A percentile compares a stretch with the other conserved stretches of the same genome.
phyloP scores from a whole-genome alignment of 139 green algal species.

The Trebouxia sp. region DNA sequence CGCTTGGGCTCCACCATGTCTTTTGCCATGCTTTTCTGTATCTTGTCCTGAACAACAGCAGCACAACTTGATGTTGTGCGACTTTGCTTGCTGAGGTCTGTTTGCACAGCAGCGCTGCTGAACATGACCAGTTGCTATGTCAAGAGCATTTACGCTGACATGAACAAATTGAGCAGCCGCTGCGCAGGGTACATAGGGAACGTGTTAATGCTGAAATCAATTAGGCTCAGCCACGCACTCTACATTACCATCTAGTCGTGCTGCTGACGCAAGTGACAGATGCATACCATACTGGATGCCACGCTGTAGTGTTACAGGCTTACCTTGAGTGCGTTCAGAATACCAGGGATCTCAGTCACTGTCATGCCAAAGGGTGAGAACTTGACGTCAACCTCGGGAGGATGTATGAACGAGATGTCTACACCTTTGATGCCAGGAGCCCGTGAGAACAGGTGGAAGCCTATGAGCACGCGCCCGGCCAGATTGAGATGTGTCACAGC shows the following conservation, averaged over 20 bases:
- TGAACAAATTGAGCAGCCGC: too few relatives aligned
- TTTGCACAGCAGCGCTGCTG: too few relatives aligned
- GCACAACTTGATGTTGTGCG: not conserved
- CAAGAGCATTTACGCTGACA: too few relatives aligned
- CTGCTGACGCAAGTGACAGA: too few relatives aligned
- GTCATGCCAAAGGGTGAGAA: slow-evolving; percentile 33
- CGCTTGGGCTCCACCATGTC: slow-evolving; percentile 38
- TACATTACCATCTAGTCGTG: not conserved
- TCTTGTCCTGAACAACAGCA: slow-evolving; percentile 21
- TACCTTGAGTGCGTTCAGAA: slow-evolving; percentile 31
- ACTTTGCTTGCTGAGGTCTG: not conserved
- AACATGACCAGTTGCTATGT: too few relatives aligned
- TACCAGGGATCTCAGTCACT: slow-evolving; percentile 33
- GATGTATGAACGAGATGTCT: slow-evolving; percentile 30
- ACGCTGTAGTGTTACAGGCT: not conserved
- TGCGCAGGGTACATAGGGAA: not conserved
- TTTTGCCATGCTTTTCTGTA: slow-evolving; percentile 34
- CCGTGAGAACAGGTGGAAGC: slow-evolving; percentile 32
- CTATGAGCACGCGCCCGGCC: slow-evolving; percentile 14
- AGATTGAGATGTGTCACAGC: slow-evolving; percentile 30
- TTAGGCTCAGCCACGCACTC: too few relatives aligned
- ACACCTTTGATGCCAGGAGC: slow-evolving; percentile 32
- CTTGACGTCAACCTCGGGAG: slow-evolving; percentile 28
- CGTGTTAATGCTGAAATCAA: too few relatives aligned
- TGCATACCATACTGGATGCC: too few relatives aligned